Percentiles rank a stretch among this genome's conserved stretches.
phyloP scores from a whole-genome alignment of 768 basidiomycete species.

The Psilocybe tampanensis region DNA sequence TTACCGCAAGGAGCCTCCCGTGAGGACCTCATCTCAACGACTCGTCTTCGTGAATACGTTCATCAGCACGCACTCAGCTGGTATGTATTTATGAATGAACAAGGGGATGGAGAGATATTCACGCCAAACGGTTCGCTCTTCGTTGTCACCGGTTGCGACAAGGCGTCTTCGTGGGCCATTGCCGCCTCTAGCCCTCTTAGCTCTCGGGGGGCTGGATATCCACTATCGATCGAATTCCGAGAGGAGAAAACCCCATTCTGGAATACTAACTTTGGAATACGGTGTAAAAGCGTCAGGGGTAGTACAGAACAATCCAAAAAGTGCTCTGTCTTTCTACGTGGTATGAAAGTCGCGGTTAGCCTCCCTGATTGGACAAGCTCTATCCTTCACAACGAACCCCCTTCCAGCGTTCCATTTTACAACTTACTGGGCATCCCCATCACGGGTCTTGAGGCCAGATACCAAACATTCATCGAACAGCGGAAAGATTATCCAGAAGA shows the following conservation, averaged over 20 bases:
- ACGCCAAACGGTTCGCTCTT: slow-evolving; percentile 16
- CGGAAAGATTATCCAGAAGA: neutral
- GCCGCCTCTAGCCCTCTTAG: neutral
- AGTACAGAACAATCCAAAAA: neutral
- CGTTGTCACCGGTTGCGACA: slow-evolving; percentile 11
- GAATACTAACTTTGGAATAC: neutral
- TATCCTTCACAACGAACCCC: neutral
- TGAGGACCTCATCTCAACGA: slow-evolving; percentile 1
- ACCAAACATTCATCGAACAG: neutral
- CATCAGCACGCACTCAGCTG: neutral
- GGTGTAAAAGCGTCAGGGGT: neutral
- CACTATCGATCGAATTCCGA: neutral
- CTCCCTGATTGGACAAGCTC: neutral
- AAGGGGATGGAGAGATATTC: slow-evolving; percentile 23
- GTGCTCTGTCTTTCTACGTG: neutral
- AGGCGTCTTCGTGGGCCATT: slow-evolving; percentile 7
- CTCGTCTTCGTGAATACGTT: neutral
- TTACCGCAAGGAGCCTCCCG: slow-evolving; percentile 6
- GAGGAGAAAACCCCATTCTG: neutral
- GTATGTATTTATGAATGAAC: neutral
- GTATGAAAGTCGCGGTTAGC: neutral
- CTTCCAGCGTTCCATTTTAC: neutral
- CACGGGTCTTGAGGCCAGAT: neutral
- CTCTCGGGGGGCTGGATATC: neutral
- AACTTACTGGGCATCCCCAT: neutral